A percentile compares a stretch with the other conserved stretches of the same genome.
phyloP scores from a whole-genome alignment of 495 filamentous ascomycete species.

The Platismatia glauca region DNA sequence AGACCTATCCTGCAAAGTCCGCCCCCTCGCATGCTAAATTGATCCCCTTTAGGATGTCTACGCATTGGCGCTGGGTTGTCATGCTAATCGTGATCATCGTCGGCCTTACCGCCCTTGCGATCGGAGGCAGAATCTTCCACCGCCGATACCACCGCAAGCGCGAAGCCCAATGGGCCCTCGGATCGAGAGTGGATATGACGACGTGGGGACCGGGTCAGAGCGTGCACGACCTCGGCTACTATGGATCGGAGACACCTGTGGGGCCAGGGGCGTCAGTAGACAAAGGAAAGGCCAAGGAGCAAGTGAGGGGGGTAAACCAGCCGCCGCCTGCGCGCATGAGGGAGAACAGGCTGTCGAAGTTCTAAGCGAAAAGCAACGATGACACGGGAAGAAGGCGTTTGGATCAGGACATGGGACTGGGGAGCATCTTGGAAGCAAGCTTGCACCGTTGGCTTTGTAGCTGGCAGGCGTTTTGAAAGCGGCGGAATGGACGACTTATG shows the following conservation, averaged over 20 bases:
- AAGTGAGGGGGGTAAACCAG: conserved; percentile 7
- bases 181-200: conserved; percentile 18
- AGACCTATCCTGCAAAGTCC: background rate
- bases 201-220: conserved; percentile 26
- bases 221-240: conserved; percentile 23
- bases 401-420: background rate
- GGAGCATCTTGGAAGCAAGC: background rate
- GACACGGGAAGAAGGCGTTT: background rate
- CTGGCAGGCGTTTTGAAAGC: background rate
- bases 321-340: conserved; percentile 13
- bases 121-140: conserved; percentile 37
- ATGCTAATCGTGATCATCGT: conserved; percentile 45
- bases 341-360: conserved; percentile 4
- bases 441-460: background rate
- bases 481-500: background rate
- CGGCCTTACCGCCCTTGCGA: conserved; percentile 35
- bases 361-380: background rate
- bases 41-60: conserved; percentile 34
- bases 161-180: conserved; percentile 14
- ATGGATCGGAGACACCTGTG: background rate
- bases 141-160: conserved; percentile 36
- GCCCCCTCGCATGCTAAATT: background rate
- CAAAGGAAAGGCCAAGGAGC: conserved; percentile 20
- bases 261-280: conserved; percentile 11
- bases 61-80: conserved; percentile 46